Conservation (phyloP, 1,284 basidiomycete species). For the Ganoderma leucocontextum region DNA sequence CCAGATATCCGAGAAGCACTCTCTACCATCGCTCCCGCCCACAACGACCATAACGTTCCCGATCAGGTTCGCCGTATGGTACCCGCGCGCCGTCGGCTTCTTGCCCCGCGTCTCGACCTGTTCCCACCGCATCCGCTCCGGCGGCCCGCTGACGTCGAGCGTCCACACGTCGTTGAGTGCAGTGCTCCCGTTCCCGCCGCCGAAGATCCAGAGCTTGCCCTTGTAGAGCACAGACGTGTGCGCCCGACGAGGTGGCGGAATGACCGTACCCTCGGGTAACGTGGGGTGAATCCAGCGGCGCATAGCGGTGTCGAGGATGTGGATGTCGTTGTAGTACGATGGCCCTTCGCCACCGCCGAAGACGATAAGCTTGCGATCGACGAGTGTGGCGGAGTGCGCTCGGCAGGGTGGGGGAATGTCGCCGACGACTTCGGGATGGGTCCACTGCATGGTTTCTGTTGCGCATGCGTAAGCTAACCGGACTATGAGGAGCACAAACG, state of each 20-base stretch:
- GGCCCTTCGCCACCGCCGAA: slow-evolving; percentile 90
- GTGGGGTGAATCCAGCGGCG: slow-evolving; percentile 71
- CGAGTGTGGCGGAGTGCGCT: slow-evolving; percentile 89
- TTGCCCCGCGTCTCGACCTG: slow-evolving; percentile 56
- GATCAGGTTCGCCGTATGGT: slow-evolving; percentile 90
- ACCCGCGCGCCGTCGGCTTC: slow-evolving; percentile 79
- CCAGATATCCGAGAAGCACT: slow-evolving; percentile 89
- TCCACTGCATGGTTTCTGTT: slow-evolving; percentile 91
- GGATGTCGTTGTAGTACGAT: slow-evolving; percentile 79
- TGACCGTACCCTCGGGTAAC: slow-evolving; percentile 39
- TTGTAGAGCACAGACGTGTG: slow-evolving; percentile 86
- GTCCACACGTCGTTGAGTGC: slow-evolving; percentile 93
- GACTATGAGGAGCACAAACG: not conserved
- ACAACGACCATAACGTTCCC: slow-evolving; percentile 86
- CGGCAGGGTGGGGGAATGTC: slow-evolving; percentile 84
- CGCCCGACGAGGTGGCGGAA: slow-evolving; percentile 79
- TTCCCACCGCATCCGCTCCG: slow-evolving; percentile 71
- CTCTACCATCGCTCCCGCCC: slow-evolving; percentile 82
- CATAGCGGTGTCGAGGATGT: slow-evolving; percentile 81
- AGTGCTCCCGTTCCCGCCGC: slow-evolving; percentile 89
- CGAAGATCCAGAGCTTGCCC: slow-evolving; percentile 86
- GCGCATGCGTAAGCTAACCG: slow-evolving; percentile 1
- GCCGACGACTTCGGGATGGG: slow-evolving; percentile 76
- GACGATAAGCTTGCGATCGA: slow-evolving; percentile 82
- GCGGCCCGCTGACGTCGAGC: slow-evolving; percentile 66